These are phyloP conservation scores for Colletotrichum sp. DNA, from an alignment of 2,329 filamentous ascomycete genomes.

Conservation along the genomic window DNA sequence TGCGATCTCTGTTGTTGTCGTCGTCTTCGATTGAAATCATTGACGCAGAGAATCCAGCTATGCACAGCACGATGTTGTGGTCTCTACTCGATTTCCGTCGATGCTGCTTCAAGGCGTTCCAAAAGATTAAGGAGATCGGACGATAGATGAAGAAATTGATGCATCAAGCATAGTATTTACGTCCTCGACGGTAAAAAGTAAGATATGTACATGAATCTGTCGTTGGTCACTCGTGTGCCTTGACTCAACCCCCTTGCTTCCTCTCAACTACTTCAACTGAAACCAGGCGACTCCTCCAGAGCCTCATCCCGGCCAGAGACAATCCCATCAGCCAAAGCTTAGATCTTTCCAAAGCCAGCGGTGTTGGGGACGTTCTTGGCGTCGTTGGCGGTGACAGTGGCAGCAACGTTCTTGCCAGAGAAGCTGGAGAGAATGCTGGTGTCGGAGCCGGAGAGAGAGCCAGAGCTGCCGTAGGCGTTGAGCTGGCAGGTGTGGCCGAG, in stretches of 20 bases:
- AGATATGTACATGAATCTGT: conserved; percentile 17
- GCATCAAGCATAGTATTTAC: conserved; percentile 20
- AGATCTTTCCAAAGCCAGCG: conserved; percentile 51
- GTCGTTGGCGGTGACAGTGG: conserved; percentile 38
- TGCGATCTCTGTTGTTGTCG: no score
- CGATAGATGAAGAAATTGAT: background rate
- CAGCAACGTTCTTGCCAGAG: conserved; percentile 41
- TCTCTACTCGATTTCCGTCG: fast-evolving
- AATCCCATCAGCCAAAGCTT: conserved; percentile 8
- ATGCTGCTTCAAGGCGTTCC: no score
- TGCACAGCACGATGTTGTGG: no score
- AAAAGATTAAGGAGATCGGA: fast-evolving
- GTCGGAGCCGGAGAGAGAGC: conserved; percentile 44
- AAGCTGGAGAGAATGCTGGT: conserved; percentile 53
- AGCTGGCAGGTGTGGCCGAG: conserved; percentile 56
- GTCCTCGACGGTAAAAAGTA: background rate
- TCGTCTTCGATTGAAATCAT: no score
- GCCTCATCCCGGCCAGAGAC: background rate
- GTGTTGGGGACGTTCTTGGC: conserved; percentile 41
- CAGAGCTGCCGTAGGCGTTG: conserved; percentile 52
- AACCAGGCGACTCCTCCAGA: background rate
- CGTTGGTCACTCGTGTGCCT: background rate
- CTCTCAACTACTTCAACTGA: background rate
- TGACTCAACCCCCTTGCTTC: background rate
- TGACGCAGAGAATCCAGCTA: no score